These are phyloP conservation scores for Suillus tomentosus DNA, from an alignment of 768 basidiomycete species.

Conservation along the genomic window DNA sequence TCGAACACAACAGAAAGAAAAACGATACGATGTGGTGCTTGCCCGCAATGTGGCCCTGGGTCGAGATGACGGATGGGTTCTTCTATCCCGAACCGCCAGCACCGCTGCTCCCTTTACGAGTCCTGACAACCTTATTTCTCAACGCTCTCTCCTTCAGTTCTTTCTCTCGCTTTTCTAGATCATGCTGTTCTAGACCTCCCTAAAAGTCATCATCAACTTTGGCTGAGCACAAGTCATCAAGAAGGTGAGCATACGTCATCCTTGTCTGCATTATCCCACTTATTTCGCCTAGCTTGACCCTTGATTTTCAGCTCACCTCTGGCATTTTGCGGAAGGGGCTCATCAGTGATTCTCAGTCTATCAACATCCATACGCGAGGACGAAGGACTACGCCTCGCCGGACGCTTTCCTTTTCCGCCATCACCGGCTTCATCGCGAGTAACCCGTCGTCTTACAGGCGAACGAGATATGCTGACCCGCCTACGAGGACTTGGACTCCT, in stretches of 20 bases:
- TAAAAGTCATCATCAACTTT: conserved; percentile 4
- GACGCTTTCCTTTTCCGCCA: conserved; percentile 20
- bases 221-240: not conserved
- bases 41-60: not conserved
- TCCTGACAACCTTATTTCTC: conserved; percentile 80
- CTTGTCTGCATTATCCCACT: conserved; percentile 44
- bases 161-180: conserved; percentile 70
- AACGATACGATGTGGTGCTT: not conserved
- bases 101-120: conserved; percentile 52
- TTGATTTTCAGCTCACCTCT: conserved; percentile 70
- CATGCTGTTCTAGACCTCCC: conserved; percentile 31
- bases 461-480: conserved; percentile 37
- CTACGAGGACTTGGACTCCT: conserved; percentile 45
- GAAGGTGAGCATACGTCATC: conserved; percentile 13
- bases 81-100: conserved; percentile 12
- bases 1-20: not conserved
- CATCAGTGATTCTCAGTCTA: conserved; percentile 28
- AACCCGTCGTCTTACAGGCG: conserved; percentile 35
- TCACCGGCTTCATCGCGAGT: conserved; percentile 22
- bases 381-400: conserved; percentile 30
- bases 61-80: not conserved
- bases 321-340: conserved; percentile 33
- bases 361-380: conserved; percentile 25
- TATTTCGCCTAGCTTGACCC: conserved; percentile 65
- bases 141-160: conserved; percentile 82